phyloP scores from a whole-genome alignment of 768 basidiomycete genomes.

The Boletus reticuloceps region DNA sequence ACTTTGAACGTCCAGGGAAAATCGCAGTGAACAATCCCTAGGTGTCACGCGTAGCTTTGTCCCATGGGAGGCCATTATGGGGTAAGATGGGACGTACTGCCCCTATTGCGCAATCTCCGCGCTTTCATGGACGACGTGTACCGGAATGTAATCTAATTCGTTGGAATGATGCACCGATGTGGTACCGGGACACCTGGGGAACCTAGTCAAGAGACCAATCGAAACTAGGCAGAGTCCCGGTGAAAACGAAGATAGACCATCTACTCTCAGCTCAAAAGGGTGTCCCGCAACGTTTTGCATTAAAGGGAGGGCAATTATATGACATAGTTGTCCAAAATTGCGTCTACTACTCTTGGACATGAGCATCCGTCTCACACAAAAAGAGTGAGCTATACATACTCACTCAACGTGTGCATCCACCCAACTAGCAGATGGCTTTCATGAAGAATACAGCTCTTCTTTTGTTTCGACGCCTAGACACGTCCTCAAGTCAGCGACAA shows the following conservation, averaged over 20 bases:
- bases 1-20: too few species aligned
- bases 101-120: background rate
- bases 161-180: background rate
- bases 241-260: background rate
- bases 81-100: background rate
- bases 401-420: constrained; percentile 17
- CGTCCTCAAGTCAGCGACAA: background rate
- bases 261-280: background rate
- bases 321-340: constrained; percentile 20
- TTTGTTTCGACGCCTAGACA: constrained; percentile 52
- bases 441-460: constrained; percentile 61
- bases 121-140: background rate
- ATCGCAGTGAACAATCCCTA: background rate
- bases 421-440: constrained; percentile 15
- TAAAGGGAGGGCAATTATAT: constrained; percentile 16
- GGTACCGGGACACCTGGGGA: background rate
- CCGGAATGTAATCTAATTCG: background rate
- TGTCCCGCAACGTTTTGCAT: constrained; percentile 15
- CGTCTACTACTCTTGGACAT: constrained; percentile 23
- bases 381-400: background rate
- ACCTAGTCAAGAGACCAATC: background rate
- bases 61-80: background rate
- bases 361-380: background rate
- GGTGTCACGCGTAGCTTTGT: background rate
- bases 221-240: background rate